Evolutionary conservation across 805 yeast species (phyloP).

Genomic region (Metschnikowia drakensbergensis): DNA sequence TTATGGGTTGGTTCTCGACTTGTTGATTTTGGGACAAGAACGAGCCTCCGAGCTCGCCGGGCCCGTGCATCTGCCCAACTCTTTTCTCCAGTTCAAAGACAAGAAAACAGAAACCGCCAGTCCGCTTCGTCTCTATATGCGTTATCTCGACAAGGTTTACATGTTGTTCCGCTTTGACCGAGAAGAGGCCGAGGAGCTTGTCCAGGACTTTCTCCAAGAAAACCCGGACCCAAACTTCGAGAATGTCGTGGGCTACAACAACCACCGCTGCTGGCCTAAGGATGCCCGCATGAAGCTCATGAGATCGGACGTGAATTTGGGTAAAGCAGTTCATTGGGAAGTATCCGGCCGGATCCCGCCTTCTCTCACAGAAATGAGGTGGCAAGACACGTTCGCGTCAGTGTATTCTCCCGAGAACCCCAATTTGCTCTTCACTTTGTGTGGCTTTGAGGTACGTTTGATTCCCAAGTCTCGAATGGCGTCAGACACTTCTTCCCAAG

Average conservation of each 20-base stretch:
- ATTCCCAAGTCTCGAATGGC: constrained; percentile 65
- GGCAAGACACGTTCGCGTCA: constrained; percentile 81
- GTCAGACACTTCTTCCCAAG: constrained; percentile 54
- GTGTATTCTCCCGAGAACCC: constrained; percentile 91
- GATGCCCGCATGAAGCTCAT: constrained; percentile 87
- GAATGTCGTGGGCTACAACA: constrained; percentile 79
- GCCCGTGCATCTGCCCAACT: constrained; percentile 62
- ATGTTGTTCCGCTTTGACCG: constrained; percentile 71
- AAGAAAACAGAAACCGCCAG: constrained; percentile 55
- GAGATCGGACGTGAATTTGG: constrained; percentile 88
- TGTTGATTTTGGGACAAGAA: constrained; percentile 77
- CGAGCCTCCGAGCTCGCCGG: constrained; percentile 90
- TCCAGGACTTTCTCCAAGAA: constrained; percentile 72
- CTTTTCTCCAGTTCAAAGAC: constrained; percentile 69
- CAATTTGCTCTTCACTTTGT: constrained; percentile 81
- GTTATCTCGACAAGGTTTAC: constrained; percentile 80
- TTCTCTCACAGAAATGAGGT: constrained; percentile 64
- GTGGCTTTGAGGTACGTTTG: constrained; percentile 92
- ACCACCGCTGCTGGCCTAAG: constrained; percentile 91
- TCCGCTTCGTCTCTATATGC: constrained; percentile 76
- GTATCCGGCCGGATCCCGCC: constrained; percentile 73
- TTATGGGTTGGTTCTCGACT: constrained; percentile 81
- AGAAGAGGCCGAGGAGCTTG: constrained; percentile 70
- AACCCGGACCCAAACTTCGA: constrained; percentile 93
- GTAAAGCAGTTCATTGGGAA: constrained; percentile 92